Base-by-base conservation (phyloP, 768 basidiomycete species). In the Steccherinum ochraceum region DNA sequence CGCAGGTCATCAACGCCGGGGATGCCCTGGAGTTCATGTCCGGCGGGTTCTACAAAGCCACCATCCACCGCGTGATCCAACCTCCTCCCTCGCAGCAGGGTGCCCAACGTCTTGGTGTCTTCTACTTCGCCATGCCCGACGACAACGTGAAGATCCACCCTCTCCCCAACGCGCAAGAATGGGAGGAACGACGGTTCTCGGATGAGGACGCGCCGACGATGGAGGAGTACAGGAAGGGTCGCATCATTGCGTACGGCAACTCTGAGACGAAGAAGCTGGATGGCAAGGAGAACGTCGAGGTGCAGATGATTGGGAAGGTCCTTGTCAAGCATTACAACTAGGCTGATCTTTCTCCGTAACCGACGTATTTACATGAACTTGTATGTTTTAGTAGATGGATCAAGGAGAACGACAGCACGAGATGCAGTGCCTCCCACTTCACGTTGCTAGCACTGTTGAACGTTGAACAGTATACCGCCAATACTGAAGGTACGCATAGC, bases 101-200 rank as follows among this genome's bases (percentile, higher is more conserved):
- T 4, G 64, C 63, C 56, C 50, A 54, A 24, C 67, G 71, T n/a
- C 64, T 72, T 12, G 69, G 69, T n/a, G 56, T 66, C 5, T 63
- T 64, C 59, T 72, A 70, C 59, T 72, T 72, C 55, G 56, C 56
- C 2, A 55, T 62, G 27, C 61, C 67, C 11, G 58, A 67, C 47
- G 64, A 68, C 51, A 57, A 62, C 35, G 52, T 64, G n/a, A 45
- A 39, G 12, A 58, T 72, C 18, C 45, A 53, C 4, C 69, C 71
- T 2, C 57, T 75, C 55, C 46, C 50, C 5, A 71, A 83, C 0
- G 60, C 83, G 24, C 70, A 78, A 51, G 16, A 35, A 16, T 35
- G 71, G 69, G 78, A 84, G 55, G 78, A 80, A 35, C 59, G 64
- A 16, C 58, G 64, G 4, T 65, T 58, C 46, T 56, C 60, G 12